Percentiles rank a stretch among this genome's conserved stretches.
phyloP scores from a whole-genome alignment of 108 stramenopile genomes.

The Thalassiosira profunda region DNA sequence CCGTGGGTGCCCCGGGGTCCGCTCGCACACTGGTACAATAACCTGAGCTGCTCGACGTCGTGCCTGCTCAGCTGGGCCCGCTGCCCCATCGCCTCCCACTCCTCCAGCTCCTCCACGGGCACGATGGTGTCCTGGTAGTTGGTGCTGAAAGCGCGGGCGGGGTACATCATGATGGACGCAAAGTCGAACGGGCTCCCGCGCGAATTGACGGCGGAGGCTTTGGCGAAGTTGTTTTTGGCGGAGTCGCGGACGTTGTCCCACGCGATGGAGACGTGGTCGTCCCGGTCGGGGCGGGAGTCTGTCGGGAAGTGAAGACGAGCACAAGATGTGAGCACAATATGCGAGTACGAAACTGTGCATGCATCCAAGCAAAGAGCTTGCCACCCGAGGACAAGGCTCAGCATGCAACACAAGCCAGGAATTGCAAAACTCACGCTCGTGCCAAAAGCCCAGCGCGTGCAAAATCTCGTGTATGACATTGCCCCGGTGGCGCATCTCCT shows the following conservation, averaged over 20 bases:
- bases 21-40: constrained; percentile 45
- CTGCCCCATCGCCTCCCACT: no score
- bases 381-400: no score
- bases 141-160: constrained; percentile 28
- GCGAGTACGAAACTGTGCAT: no score
- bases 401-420: no score
- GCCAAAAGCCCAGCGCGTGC: constrained; percentile 62
- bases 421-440: no score
- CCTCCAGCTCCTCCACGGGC: no score
- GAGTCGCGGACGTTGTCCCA: constrained; percentile 27
- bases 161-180: constrained; percentile 55
- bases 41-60: constrained; percentile 40
- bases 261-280: constrained; percentile 38
- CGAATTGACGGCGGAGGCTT: constrained; percentile 19
- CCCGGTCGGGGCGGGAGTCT: constrained; percentile 52
- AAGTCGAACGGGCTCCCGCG: constrained; percentile 50
- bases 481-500: constrained; percentile 13
- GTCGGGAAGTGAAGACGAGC: no score
- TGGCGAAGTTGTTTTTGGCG: constrained; percentile 32
- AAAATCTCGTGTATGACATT: constrained; percentile 50
- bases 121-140: no score
- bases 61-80: constrained; percentile 31
- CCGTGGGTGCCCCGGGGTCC: constrained; percentile 15
- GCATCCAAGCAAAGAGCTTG: no score
- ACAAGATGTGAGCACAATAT: no score